Evolutionary conservation across 495 filamentous ascomycete genomes (phyloP).

Genomic region (Aspergillus incahuasiensis): DNA sequence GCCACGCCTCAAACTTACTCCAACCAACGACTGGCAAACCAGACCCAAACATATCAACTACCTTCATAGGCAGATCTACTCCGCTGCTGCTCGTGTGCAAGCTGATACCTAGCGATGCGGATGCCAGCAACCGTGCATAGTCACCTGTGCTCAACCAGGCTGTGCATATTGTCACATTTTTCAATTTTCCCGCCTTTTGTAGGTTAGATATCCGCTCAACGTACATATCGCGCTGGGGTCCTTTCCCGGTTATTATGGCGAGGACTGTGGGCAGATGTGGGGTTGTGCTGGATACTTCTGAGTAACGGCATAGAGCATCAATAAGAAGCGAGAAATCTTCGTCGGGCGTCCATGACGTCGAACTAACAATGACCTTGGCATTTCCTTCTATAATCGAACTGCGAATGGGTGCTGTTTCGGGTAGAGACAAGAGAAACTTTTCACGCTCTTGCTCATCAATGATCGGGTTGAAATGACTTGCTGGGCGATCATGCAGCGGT

Average conservation of each 20-base stretch:
- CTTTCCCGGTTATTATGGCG: constrained; percentile 92
- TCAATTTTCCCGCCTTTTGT: constrained; percentile 52
- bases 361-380: constrained; percentile 72
- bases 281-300: constrained; percentile 38
- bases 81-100: constrained; percentile 90
- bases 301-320: constrained; percentile 73
- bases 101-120: constrained; percentile 85
- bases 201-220: constrained; percentile 56
- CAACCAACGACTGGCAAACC: constrained; percentile 89
- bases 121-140: constrained; percentile 82
- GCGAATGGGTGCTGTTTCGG: constrained; percentile 54
- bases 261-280: constrained; percentile 56
- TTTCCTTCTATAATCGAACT: constrained; percentile 49
- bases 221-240: constrained; percentile 77
- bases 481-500: constrained; percentile 82
- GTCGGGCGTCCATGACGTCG: constrained; percentile 94
- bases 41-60: constrained; percentile 96
- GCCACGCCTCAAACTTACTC: constrained; percentile 75
- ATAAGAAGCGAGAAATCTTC: constrained; percentile 92
- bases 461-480: constrained; percentile 74
- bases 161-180: constrained; percentile 66
- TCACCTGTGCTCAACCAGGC: constrained; percentile 78
- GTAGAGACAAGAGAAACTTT: constrained; percentile 56
- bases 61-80: constrained; percentile 98
- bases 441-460: constrained; percentile 37